A percentile compares a stretch with the other conserved stretches of the same genome.
These are phyloP conservation scores for Chytriomyces confervae DNA, from an alignment of 192 early-diverging fungal species.

Conservation along the genomic window DNA sequence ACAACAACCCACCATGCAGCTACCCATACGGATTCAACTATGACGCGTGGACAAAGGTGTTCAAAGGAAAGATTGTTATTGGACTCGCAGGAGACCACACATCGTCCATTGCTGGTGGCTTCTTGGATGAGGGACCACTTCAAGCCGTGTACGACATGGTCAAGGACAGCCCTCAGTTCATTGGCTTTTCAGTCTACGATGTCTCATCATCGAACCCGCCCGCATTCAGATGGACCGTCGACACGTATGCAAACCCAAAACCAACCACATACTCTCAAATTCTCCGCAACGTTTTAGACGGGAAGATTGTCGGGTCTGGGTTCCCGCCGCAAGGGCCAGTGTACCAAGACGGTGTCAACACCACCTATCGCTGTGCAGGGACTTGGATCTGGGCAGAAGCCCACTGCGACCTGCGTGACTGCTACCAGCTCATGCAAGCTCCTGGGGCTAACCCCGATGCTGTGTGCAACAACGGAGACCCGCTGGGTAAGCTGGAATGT, in stretches of 20 bases:
- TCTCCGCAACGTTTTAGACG: constrained; percentile 9
- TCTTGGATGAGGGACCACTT: constrained; percentile 15
- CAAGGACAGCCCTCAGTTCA: constrained; percentile 7
- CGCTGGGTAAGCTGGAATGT: background rate
- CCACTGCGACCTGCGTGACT: constrained; percentile 9
- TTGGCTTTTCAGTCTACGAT: constrained; percentile 25
- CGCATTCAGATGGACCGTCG: constrained; percentile 10
- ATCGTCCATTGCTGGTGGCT: constrained; percentile 23
- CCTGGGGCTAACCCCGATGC: background rate
- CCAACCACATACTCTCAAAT: constrained; percentile 1
- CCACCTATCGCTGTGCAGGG: constrained; percentile 19
- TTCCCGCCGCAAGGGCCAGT: constrained; percentile 15
- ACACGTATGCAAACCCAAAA: constrained; percentile 8
- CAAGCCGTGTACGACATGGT: constrained; percentile 34
- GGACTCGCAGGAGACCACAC: constrained; percentile 23
- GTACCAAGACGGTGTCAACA: constrained; percentile 4
- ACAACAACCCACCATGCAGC: constrained; percentile 11
- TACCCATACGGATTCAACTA: constrained; percentile 26
- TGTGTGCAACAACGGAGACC: background rate
- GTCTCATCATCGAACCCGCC: constrained; percentile 23
- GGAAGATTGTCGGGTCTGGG: constrained; percentile 2
- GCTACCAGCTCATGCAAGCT: background rate
- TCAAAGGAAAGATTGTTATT: background rate
- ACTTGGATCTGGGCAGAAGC: constrained; percentile 25
- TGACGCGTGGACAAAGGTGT: background rate